Evolutionary conservation across 371 early-diverging fungal genomes (phyloP), one percentile per base, ranked within the genome.

Genomic region (Mucor indicus): DNA sequence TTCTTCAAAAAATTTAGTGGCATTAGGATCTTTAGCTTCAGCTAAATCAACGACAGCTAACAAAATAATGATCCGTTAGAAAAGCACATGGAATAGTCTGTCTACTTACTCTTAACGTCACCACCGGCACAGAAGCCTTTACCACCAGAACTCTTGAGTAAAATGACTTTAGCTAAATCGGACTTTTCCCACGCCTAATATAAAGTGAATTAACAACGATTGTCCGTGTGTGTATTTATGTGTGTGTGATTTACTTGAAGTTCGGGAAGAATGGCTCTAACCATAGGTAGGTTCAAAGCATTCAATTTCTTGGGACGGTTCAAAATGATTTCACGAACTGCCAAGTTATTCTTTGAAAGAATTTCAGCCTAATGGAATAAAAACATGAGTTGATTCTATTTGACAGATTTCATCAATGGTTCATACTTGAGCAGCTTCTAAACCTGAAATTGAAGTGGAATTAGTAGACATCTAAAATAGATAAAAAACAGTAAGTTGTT

Each of bases 61-160:
- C 2, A 35, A 24, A 13, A 17, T 27, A 16, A 38, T 35, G 12
- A 15, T 3, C 2, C 16, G 29, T n/a, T 25, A 31, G 32, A 20
- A 12, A 27, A 36, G 16, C 25, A 12, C 27, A 20, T 44, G 24
- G 6, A 17, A 4, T 21, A 17, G 2, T 44, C 36, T 21, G 7
- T 5, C 4, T 25, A 48, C 54, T 59, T 72, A 86, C 82, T 62
- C 61, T 90, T 91, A 6, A 98, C 94, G 64, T 98, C 98, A 27
- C 98, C 98, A 24, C 98, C 98, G 20, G 98, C 94, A 67, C 98
- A 98, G 64, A 96, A 96, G 2, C 91, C 96, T 48, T 79, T 79
- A 27, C 78, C 80, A 48, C 87, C 90, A 41, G 75, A 77, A 7
- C 84, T 80, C 57, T 89, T 89, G 42, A 96, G 55, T 31, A 97